Conservation (phyloP, 495 filamentous ascomycete genomes). For the Darksidea phi region DNA sequence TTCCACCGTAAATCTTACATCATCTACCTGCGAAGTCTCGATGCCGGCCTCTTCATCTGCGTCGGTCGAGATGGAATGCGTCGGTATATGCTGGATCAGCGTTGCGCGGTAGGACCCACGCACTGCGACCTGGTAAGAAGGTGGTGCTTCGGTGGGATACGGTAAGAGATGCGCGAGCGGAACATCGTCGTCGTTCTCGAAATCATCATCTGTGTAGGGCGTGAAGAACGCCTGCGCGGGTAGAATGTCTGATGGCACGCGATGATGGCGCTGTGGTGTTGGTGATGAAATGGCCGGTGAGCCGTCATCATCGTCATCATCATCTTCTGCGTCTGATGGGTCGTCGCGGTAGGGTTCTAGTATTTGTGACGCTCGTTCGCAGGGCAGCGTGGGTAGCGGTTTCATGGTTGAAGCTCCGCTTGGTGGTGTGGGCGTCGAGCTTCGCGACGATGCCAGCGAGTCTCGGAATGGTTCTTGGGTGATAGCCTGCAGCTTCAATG, state of each 20-base stretch:
- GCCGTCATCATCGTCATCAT: neutral
- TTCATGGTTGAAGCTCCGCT: neutral
- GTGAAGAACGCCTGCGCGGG: neutral
- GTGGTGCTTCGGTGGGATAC: conserved; percentile 28
- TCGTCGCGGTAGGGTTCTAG: conserved; percentile 26
- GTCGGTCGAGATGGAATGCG: neutral
- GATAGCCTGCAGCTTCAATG: neutral
- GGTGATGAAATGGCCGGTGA: neutral
- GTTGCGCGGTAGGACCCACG: conserved; percentile 21
- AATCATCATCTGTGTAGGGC: conserved; percentile 11
- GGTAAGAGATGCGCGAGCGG: conserved; percentile 21
- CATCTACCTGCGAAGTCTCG: conserved; percentile 1
- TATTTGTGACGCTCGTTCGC: neutral
- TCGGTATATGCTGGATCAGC: conserved; percentile 25
- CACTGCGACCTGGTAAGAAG: conserved; percentile 18
- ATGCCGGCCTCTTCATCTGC: conserved; percentile 16
- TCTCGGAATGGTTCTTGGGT: conserved; percentile 14
- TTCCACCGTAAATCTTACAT: conserved; percentile 25
- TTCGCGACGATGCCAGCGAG: conserved; percentile 18
- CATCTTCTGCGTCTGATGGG: neutral
- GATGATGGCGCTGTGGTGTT: conserved; percentile 11
- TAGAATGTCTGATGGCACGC: neutral
- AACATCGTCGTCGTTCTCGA: conserved; percentile 17
- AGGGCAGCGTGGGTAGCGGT: conserved; percentile 15
- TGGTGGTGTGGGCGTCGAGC: conserved; percentile 1